phyloP scores from a whole-genome alignment of 2,329 filamentous ascomycete species.

The Nectriaceae sp. region DNA sequence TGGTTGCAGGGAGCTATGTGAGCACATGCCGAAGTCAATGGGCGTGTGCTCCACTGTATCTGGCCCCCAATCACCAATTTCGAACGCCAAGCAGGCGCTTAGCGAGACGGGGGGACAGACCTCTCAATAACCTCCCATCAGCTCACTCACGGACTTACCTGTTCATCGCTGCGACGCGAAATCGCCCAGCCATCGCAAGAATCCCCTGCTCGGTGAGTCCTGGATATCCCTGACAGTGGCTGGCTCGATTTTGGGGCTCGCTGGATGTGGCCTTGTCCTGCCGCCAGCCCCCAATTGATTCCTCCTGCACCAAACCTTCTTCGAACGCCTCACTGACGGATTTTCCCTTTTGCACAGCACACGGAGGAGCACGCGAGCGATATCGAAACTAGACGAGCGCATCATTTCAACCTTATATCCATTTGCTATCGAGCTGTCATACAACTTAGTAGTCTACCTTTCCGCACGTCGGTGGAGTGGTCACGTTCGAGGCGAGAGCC shows the following conservation, averaged over 20 bases:
- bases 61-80: slow-evolving; percentile 25
- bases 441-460: neutral
- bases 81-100: slow-evolving; percentile 36
- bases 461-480: slow-evolving; percentile 21
- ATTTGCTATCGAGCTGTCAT: neutral
- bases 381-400: slow-evolving; percentile 6
- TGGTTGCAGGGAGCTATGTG: slow-evolving; percentile 24
- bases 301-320: slow-evolving; percentile 10
- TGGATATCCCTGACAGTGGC: neutral
- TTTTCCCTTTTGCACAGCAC: slow-evolving; percentile 20
- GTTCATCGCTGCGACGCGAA: slow-evolving; percentile 28
- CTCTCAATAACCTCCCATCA: slow-evolving; percentile 32
- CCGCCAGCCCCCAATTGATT: slow-evolving; percentile 7
- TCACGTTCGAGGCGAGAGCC: slow-evolving; percentile 22
- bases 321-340: slow-evolving; percentile 22
- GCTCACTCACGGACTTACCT: slow-evolving; percentile 24
- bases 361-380: slow-evolving; percentile 6
- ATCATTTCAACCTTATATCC: slow-evolving; percentile 7
- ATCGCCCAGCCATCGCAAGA: slow-evolving; percentile 28
- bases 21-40: slow-evolving; percentile 32
- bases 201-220: slow-evolving; percentile 27
- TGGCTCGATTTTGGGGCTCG: slow-evolving; percentile 3
- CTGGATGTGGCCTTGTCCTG: slow-evolving; percentile 1
- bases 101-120: slow-evolving; percentile 30
- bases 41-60: slow-evolving; percentile 34